Conservation (phyloP, 192 early-diverging fungal species). For the Coemansia sp. region DNA sequence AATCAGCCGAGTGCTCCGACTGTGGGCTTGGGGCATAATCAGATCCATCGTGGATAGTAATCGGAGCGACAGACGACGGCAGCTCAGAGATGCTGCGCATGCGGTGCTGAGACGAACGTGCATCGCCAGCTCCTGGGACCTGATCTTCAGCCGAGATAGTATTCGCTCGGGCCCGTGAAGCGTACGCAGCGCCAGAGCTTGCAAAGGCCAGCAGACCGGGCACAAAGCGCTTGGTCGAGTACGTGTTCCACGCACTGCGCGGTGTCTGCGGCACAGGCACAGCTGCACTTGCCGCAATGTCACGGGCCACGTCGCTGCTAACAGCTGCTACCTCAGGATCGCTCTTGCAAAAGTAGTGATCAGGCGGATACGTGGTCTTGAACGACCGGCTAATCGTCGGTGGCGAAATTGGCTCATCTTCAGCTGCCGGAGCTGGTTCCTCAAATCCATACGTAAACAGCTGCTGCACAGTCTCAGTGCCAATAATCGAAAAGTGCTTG, state of each 20-base stretch:
- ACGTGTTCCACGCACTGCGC: slow-evolving; percentile 18
- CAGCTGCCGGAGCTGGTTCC: neutral
- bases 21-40: slow-evolving; percentile 16
- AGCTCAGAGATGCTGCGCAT: slow-evolving; percentile 32
- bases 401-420: neutral
- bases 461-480: slow-evolving; percentile 38
- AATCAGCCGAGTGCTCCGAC: slow-evolving; percentile 12
- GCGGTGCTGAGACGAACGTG: neutral
- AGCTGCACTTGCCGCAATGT: neutral
- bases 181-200: neutral
- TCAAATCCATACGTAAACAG: slow-evolving; percentile 26
- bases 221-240: slow-evolving; percentile 30
- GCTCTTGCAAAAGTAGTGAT: slow-evolving; percentile 34
- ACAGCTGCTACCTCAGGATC: slow-evolving; percentile 12
- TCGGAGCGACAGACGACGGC: slow-evolving; percentile 3
- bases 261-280: slow-evolving; percentile 10
- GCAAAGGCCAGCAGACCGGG: slow-evolving; percentile 44
- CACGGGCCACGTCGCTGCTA: slow-evolving; percentile 12
- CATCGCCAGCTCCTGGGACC: neutral
- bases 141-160: slow-evolving; percentile 14
- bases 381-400: slow-evolving; percentile 26
- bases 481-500: slow-evolving; percentile 27
- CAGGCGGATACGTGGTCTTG: slow-evolving; percentile 26
- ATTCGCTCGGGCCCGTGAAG: slow-evolving; percentile 15
- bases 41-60: slow-evolving; percentile 14